A percentile compares a stretch with the other conserved stretches of the same genome.
phyloP scores from a whole-genome alignment of 192 early-diverging fungal genomes.

The Mortierella alpina region DNA sequence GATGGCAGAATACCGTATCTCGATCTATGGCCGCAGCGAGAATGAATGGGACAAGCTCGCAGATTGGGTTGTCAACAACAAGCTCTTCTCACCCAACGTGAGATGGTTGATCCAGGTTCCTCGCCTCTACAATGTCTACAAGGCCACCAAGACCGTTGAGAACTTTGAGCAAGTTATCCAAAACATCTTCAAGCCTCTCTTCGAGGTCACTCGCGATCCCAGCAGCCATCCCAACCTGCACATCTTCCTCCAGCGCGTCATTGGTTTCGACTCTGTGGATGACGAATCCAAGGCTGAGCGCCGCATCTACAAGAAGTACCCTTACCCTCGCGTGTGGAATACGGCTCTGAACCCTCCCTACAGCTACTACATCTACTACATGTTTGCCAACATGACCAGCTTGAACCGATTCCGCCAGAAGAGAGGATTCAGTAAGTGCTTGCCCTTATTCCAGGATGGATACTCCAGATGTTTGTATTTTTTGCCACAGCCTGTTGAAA shows the following conservation, averaged over 20 bases:
- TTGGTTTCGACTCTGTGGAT: conserved; percentile 96
- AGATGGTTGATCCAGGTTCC: conserved; percentile 97
- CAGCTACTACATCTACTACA: conserved; percentile 94
- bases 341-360: conserved; percentile 90
- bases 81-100: conserved; percentile 91
- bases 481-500: not conserved
- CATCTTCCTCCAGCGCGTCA: conserved; percentile 93
- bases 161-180: conserved; percentile 85
- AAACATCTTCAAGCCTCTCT: conserved; percentile 92
- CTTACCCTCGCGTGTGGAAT: conserved; percentile 74
- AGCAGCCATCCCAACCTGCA: conserved; percentile 89
- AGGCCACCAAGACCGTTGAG: conserved; percentile 69
- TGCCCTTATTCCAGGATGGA: not conserved
- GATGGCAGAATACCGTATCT: conserved; percentile 94
- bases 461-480: not conserved
- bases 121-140: conserved; percentile 93
- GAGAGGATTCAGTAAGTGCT: conserved; percentile 79
- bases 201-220: conserved; percentile 92
- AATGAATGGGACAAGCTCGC: conserved; percentile 97
- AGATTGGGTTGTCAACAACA: conserved; percentile 92
- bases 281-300: conserved; percentile 95
- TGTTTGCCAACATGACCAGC: conserved; percentile 88
- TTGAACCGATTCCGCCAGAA: conserved; percentile 87
- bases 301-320: conserved; percentile 89
- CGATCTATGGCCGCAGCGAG: conserved; percentile 90